A percentile compares a stretch with the other conserved stretches of the same genome.
phyloP scores from a whole-genome alignment of 225 moss, liverwort and hornwort genomes.

The Sphagnum tenellum region DNA sequence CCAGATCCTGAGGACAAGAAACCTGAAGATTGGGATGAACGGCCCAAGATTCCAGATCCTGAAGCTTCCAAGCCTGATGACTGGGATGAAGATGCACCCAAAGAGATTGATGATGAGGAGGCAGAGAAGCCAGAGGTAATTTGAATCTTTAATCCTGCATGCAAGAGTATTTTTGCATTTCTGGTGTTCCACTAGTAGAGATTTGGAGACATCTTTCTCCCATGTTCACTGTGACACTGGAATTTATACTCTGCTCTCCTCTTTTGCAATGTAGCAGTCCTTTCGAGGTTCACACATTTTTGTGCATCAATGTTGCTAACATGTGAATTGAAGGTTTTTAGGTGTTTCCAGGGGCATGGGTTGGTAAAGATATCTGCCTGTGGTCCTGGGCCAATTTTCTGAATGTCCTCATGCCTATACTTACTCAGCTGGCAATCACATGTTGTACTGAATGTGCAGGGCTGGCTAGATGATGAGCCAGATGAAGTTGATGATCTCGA shows the following conservation, averaged over 20 bases:
- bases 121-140: conserved; percentile 70
- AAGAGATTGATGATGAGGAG: conserved; percentile 65
- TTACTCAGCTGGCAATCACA: background rate
- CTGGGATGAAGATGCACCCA: conserved; percentile 84
- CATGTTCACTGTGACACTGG: background rate
- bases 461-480: conserved; percentile 65
- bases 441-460: conserved; percentile 8
- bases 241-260: background rate
- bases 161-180: background rate
- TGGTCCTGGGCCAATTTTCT: background rate
- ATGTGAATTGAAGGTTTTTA: background rate
- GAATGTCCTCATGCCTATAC: background rate
- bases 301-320: background rate
- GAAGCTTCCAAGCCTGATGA: conserved; percentile 81
- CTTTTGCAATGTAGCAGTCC: background rate
- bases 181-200: no score
- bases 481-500: conserved; percentile 58
- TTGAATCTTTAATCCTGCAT: background rate
- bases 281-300: background rate
- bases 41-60: conserved; percentile 73
- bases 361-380: background rate
- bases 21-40: conserved; percentile 87
- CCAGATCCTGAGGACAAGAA: conserved; percentile 91
- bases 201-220: background rate
- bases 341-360: background rate